These are phyloP conservation scores for Eucalyptus pauciflora DNA, from an alignment of 345 rosid species.

Conservation along the genomic window DNA sequence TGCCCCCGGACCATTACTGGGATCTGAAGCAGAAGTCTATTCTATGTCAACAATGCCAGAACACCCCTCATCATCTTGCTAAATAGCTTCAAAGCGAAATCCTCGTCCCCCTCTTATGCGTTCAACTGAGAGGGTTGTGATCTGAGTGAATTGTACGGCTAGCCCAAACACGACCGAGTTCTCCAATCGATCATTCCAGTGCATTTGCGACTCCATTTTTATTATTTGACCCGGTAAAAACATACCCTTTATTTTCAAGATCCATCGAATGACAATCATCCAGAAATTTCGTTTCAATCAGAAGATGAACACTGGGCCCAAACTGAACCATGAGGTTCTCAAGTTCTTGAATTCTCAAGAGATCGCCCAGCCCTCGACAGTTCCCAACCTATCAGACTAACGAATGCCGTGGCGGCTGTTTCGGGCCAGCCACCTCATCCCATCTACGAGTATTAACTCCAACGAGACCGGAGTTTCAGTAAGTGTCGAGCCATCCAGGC, in stretches of 20 bases:
- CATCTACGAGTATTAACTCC: not conserved
- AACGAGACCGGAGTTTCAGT: not conserved
- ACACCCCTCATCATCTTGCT: not conserved
- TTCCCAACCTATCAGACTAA: not conserved
- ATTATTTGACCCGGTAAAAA: not conserved
- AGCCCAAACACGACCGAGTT: not conserved
- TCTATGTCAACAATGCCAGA: not conserved
- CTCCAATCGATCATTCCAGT: not conserved
- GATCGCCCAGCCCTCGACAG: not conserved
- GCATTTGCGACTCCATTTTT: not conserved
- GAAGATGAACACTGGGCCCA: not conserved
- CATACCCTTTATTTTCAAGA: not conserved
- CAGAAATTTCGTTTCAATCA: not conserved
- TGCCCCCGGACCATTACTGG: not conserved
- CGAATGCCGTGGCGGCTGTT: not conserved
- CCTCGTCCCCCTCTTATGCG: not conserved
- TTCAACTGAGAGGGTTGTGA: too few relatives aligned
- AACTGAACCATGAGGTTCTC: not conserved
- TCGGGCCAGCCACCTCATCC: not conserved
- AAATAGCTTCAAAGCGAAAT: not conserved
- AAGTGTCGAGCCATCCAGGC: not conserved
- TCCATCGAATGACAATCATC: rapidly evolving
- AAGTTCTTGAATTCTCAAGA: not conserved
- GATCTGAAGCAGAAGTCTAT: not conserved
- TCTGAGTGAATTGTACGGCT: not conserved